phyloP scores from a whole-genome alignment of 352 stramenopile genomes.

The Pythium phragmiticola region DNA sequence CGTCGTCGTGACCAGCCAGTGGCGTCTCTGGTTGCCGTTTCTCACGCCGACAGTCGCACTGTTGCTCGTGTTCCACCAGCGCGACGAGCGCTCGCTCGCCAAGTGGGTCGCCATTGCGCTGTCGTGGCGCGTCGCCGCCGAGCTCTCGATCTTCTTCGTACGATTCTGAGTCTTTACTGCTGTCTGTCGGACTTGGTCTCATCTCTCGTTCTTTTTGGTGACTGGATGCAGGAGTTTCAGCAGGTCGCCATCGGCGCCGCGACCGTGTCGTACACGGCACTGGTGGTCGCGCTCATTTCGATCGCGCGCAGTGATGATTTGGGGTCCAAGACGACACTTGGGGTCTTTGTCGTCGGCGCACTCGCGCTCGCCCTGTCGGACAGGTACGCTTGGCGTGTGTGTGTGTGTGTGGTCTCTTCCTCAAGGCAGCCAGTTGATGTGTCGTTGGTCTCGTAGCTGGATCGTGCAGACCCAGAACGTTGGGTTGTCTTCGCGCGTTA shows the following conservation, averaged over 20 bases:
- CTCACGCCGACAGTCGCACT: constrained; percentile 62
- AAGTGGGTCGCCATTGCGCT: constrained; percentile 84
- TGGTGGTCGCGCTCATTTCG: constrained; percentile 46
- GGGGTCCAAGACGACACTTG: constrained; percentile 56
- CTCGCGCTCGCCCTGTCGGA: constrained; percentile 65
- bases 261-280: constrained; percentile 51
- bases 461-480: constrained; percentile 51
- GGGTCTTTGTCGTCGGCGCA: constrained; percentile 36
- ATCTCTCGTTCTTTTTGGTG: background rate
- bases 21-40: constrained; percentile 65
- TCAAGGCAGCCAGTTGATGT: background rate
- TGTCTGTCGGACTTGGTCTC: background rate
- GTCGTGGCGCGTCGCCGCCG: constrained; percentile 68
- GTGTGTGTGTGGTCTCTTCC: background rate
- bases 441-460: constrained; percentile 13
- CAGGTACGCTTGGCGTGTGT: constrained; percentile 35
- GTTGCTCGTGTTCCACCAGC: constrained; percentile 75
- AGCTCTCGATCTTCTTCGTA: constrained; percentile 63
- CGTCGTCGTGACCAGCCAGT: constrained; percentile 25
- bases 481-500: constrained; percentile 56
- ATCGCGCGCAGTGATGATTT: constrained; percentile 52
- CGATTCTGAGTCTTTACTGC: constrained; percentile 22
- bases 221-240: constrained; percentile 38
- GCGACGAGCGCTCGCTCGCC: constrained; percentile 58
- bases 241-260: constrained; percentile 39